Evolutionary conservation across 139 green algal species (phyloP).

Genomic region (Trebouxia sp.): DNA sequence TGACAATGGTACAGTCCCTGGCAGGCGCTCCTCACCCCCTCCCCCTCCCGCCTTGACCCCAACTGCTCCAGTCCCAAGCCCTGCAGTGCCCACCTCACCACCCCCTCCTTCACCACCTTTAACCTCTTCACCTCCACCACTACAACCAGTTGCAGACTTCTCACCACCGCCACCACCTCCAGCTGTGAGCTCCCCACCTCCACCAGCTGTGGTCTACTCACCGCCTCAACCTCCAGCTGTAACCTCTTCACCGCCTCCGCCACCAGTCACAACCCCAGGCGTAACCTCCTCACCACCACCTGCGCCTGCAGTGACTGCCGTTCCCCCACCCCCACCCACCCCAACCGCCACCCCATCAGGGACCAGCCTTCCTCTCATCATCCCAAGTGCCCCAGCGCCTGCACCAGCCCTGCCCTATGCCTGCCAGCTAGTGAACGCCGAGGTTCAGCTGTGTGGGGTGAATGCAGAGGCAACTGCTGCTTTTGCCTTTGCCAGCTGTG

Average conservation of each 20-base stretch:
- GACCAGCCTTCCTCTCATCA: no score
- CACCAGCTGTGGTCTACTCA: neutral
- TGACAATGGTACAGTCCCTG: neutral
- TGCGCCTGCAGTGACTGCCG: no score
- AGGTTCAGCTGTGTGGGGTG: neutral
- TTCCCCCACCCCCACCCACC: no score
- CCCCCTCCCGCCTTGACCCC: no score
- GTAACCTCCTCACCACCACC: no score
- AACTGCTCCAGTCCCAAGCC: no score
- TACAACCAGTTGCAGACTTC: no score
- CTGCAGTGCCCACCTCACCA: no score
- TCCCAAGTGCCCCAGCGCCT: neutral
- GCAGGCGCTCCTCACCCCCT: neutral
- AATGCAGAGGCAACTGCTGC: neutral
- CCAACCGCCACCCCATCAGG: no score
- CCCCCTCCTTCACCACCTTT: no score
- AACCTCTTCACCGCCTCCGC: neutral
- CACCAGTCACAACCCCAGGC: neutral
- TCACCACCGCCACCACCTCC: no score
- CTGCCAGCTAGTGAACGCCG: neutral
- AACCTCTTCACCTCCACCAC: no score
- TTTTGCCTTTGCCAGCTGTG: slow-evolving; percentile 23
- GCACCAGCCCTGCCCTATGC: neutral
- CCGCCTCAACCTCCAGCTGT: neutral
- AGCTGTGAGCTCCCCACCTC: neutral